These are phyloP conservation scores for Mycena albidolilacea DNA, from an alignment of 768 basidiomycete species.

Conservation along the genomic window DNA sequence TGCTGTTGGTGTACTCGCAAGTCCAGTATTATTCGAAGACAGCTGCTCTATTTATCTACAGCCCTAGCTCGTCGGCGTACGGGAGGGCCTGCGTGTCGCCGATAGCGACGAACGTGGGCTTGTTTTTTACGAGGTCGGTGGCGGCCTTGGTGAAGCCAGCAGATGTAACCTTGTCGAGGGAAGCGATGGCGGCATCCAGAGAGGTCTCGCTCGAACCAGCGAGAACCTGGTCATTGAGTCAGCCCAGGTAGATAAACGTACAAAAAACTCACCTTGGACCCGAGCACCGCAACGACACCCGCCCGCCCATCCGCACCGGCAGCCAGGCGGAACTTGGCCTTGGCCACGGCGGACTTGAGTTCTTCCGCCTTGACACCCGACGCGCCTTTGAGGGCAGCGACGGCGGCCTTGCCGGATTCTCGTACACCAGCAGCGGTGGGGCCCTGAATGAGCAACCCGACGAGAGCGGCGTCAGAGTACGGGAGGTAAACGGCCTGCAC, in stretches of 20 bases:
- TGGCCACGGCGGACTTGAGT: constrained; percentile 85
- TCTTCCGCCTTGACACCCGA: constrained; percentile 78
- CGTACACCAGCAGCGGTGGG: constrained; percentile 72
- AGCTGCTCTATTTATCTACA: constrained; percentile 61
- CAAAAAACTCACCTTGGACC: constrained; percentile 69
- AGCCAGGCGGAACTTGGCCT: constrained; percentile 91
- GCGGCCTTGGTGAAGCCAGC: constrained; percentile 80
- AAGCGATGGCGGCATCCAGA: constrained; percentile 72
- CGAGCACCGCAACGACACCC: constrained; percentile 73
- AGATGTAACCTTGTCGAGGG: constrained; percentile 79
- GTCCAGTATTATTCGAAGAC: constrained; percentile 26
- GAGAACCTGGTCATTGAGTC: constrained; percentile 65
- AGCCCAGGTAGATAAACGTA: constrained; percentile 20
- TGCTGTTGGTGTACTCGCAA: constrained; percentile 22
- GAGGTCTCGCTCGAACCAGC: constrained; percentile 67
- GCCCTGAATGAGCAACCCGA: constrained; percentile 87
- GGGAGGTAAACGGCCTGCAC: constrained; percentile 85
- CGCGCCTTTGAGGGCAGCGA: constrained; percentile 76
- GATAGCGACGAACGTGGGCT: constrained; percentile 91
- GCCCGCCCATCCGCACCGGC: constrained; percentile 76
- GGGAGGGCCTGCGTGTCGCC: constrained; percentile 86
- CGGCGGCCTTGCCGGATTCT: constrained; percentile 78
- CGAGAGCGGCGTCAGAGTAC: constrained; percentile 93
- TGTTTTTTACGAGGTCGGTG: constrained; percentile 75
- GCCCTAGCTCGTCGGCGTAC: constrained; percentile 86